phyloP scores from a whole-genome alignment of 352 stramenopile genomes.

The Pythium angustatum region DNA sequence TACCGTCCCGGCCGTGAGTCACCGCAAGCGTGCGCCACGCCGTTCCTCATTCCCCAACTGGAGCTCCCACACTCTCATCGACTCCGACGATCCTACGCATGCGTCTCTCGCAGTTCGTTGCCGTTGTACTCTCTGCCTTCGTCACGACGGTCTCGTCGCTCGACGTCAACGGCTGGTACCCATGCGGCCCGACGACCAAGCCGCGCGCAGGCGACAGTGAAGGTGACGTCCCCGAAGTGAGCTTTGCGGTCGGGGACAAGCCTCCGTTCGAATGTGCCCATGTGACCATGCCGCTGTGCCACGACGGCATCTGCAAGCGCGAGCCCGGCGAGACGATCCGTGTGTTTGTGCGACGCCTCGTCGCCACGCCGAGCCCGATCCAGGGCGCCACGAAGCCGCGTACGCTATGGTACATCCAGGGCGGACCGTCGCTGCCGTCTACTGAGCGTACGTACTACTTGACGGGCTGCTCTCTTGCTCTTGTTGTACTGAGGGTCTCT shows the following conservation, averaged over 20 bases:
- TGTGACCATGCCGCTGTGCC: constrained; percentile 37
- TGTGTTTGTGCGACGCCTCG: constrained; percentile 33
- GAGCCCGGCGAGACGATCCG: constrained; percentile 26
- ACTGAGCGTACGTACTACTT: constrained; percentile 18
- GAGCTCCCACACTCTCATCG: neutral
- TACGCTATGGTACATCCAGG: constrained; percentile 36
- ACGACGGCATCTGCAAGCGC: constrained; percentile 26
- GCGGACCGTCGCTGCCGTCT: constrained; percentile 32
- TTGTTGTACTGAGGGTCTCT: neutral
- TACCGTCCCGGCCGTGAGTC: neutral
- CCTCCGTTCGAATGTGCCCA: constrained; percentile 32
- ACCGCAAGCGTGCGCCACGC: neutral
- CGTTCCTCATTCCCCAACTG: neutral
- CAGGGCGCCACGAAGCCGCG: constrained; percentile 11
- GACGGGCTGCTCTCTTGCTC: neutral
- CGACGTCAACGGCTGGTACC: constrained; percentile 35
- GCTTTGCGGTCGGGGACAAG: constrained; percentile 2
- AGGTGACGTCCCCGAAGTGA: neutral
- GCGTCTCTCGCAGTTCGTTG: neutral
- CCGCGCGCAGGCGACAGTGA: constrained; percentile 24
- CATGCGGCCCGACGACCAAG: constrained; percentile 22
- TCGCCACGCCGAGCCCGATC: neutral
- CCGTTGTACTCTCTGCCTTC: neutral
- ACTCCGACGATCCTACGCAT: too few relatives aligned
- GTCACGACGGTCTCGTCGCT: constrained; percentile 3